Conservation (phyloP, 495 filamentous ascomycete species). For the Glonium stellatum region DNA sequence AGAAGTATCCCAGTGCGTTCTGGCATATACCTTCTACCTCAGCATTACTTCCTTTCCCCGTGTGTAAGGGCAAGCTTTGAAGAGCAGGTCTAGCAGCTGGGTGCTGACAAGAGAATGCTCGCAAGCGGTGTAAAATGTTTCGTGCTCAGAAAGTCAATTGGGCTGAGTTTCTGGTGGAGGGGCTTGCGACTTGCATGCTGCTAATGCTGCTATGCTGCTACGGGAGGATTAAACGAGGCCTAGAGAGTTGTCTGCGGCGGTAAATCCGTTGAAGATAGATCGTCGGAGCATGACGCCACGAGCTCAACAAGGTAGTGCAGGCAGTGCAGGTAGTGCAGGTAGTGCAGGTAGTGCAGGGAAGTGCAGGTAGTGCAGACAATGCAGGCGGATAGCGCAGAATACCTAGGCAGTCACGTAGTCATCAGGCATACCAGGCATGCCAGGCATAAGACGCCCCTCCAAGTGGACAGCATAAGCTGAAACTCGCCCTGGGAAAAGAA, state of each 20-base stretch:
- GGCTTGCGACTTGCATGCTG: constrained; percentile 14
- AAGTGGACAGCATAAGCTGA: too few relatives aligned
- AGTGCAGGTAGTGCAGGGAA: too few relatives aligned
- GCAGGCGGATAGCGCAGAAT: too few relatives aligned
- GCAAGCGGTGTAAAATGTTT: background rate
- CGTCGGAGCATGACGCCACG: constrained; percentile 17
- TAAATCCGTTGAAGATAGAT: constrained; percentile 14
- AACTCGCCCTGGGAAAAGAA: too few relatives aligned
- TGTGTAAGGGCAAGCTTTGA: background rate
- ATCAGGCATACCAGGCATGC: too few relatives aligned
- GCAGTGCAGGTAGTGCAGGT: background rate
- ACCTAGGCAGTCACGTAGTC: too few relatives aligned
- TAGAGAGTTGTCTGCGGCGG: constrained; percentile 10
- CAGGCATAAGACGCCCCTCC: too few relatives aligned
- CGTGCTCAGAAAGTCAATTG: background rate
- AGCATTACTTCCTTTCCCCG: background rate
- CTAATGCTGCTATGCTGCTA: too few relatives aligned
- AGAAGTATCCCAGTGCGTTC: background rate
- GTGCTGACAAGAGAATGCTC: background rate
- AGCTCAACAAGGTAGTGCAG: constrained; percentile 9
- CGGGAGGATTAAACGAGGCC: background rate
- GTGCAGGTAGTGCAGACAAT: background rate
- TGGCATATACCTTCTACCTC: background rate
- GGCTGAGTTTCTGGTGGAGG: background rate
- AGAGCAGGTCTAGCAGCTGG: background rate